A percentile compares a stretch with the other conserved stretches of the same genome.
Conservation (phyloP, 1,284 basidiomycete genomes). For the Austropuccinia psidii region DNA sequence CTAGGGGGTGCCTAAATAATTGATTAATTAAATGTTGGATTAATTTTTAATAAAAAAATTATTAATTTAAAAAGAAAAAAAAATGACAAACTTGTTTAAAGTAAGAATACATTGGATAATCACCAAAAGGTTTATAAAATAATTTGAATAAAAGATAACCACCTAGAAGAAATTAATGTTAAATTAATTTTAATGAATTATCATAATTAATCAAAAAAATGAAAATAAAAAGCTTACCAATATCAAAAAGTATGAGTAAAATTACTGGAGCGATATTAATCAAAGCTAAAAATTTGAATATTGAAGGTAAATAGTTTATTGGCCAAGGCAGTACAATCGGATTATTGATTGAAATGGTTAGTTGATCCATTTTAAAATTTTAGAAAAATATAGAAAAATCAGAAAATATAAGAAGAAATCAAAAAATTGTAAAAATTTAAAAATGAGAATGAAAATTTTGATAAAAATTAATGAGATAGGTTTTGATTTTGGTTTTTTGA, state of each 20-base stretch:
- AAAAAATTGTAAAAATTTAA: too few relatives aligned
- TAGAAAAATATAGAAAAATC: too few relatives aligned
- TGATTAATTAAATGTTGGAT: too few relatives aligned
- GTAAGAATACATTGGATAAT: slow-evolving; percentile 30
- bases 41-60: too few relatives aligned
- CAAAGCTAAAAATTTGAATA: slow-evolving; percentile 10
- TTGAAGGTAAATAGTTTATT: slow-evolving; percentile 3
- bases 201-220: neutral
- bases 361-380: too few relatives aligned
- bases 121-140: slow-evolving; percentile 30
- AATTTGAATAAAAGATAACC: slow-evolving; percentile 32
- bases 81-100: slow-evolving; percentile 33
- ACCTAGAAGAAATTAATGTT: neutral
- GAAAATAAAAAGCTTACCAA: slow-evolving; percentile 3
- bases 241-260: slow-evolving; percentile 20
- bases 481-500: too few relatives aligned
- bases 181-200: neutral
- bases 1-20: neutral
- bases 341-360: neutral
- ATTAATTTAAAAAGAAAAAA: too few relatives aligned
- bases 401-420: too few relatives aligned
- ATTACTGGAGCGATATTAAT: slow-evolving; percentile 10
- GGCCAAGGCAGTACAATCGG: slow-evolving; percentile 9
- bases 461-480: too few relatives aligned
- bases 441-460: too few relatives aligned